Conservation (phyloP, 176 grass and related monocot genomes). For the Avena insularis region DNA sequence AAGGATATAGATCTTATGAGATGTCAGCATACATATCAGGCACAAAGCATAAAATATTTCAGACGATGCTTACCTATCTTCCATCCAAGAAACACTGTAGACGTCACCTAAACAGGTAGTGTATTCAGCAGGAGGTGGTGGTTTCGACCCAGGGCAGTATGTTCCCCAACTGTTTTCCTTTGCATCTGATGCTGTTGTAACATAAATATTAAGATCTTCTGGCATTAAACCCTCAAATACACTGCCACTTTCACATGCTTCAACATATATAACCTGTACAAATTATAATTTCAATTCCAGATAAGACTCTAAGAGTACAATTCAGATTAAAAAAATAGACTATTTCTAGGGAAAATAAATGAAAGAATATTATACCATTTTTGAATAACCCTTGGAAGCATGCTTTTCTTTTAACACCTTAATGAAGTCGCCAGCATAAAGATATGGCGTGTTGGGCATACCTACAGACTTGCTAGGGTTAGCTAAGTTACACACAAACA, state of each 20-base stretch:
- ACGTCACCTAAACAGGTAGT: conserved; percentile 83
- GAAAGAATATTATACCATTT: conserved; percentile 63
- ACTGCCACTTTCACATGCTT: conserved; percentile 97
- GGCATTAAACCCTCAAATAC: conserved; percentile 92
- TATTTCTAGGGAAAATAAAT: not conserved
- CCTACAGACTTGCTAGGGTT: conserved; percentile 46
- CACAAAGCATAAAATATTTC: not conserved
- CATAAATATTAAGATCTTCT: conserved; percentile 79
- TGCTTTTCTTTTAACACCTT: conserved; percentile 78
- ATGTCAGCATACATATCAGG: conserved; percentile 5
- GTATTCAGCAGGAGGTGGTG: conserved; percentile 72
- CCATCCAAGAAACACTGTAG: conserved; percentile 98
- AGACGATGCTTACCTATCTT: conserved; percentile 74
- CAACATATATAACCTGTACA: conserved; percentile 85
- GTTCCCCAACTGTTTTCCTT: conserved; percentile 85
- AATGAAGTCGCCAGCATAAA: conserved; percentile 87
- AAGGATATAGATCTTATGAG: conserved; percentile 7
- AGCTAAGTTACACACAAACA: conserved; percentile 16
- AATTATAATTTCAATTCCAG: conserved; percentile 26
- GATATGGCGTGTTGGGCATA: conserved; percentile 81
- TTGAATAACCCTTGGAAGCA: conserved; percentile 75
- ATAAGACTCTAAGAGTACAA: not conserved
- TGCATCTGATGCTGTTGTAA: conserved; percentile 82
- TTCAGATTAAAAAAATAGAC: not conserved
- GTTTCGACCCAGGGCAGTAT: conserved; percentile 77